These are phyloP conservation scores for Colletotrichum sp. DNA, from an alignment of 2,329 filamentous ascomycete species.

Conservation along the genomic window DNA sequence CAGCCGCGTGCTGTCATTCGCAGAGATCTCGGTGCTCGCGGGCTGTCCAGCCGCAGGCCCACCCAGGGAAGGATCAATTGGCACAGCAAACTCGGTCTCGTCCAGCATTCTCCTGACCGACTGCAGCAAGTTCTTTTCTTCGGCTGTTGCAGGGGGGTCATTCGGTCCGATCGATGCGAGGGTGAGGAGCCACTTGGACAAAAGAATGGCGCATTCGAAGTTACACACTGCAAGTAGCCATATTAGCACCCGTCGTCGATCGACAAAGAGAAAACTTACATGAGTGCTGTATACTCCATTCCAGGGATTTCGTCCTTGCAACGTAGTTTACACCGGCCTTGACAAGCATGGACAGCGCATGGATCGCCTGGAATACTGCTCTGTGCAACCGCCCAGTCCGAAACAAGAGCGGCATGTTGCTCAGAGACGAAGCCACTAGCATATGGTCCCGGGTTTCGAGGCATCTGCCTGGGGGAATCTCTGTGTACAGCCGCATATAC, in stretches of 20 bases:
- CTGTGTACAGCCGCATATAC: constrained; percentile 70
- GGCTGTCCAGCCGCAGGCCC: constrained; percentile 41
- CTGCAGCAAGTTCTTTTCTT: constrained; percentile 60
- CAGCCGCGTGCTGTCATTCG: constrained; percentile 55
- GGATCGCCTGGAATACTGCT: constrained; percentile 71
- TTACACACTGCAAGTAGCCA: constrained; percentile 53
- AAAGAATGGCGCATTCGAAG: constrained; percentile 64
- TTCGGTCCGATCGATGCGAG: constrained; percentile 56
- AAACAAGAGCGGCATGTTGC: constrained; percentile 61
- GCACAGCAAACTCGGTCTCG: constrained; percentile 67
- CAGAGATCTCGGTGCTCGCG: constrained; percentile 45
- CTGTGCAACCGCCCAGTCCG: constrained; percentile 65
- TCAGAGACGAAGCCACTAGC: constrained; percentile 65
- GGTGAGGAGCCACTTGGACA: constrained; percentile 66
- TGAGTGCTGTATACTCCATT: constrained; percentile 69
- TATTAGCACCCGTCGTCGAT: constrained; percentile 21
- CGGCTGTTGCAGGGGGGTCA: constrained; percentile 53
- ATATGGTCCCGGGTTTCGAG: constrained; percentile 70
- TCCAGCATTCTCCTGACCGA: constrained; percentile 64
- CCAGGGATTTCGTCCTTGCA: constrained; percentile 63
- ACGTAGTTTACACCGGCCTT: constrained; percentile 69
- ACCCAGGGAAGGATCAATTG: constrained; percentile 60
- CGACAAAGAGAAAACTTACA: constrained; percentile 43
- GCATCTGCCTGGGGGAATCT: constrained; percentile 65
- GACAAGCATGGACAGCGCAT: constrained; percentile 71